Base-by-base conservation (phyloP, 73 alveolate genomes). In the Stentor coeruleus region DNA sequence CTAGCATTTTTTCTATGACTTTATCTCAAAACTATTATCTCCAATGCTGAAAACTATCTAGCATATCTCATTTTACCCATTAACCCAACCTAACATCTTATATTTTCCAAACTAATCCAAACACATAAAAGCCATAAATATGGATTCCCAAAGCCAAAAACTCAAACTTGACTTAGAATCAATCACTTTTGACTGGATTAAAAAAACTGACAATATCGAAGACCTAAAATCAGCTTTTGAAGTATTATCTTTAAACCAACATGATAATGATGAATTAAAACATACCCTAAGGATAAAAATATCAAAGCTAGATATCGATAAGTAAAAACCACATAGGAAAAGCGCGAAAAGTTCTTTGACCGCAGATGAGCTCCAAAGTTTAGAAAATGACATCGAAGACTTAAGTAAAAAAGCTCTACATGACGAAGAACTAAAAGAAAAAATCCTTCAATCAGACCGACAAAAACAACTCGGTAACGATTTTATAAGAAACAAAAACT, bases 101-200 rank as follows among this genome's bases (percentile, higher is more conserved):
- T n/a, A n/a, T n/a, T n/a, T n/a, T n/a, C n/a, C n/a, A n/a, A n/a
- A n/a, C n/a, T n/a, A n/a, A n/a, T n/a, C n/a, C n/a, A n/a, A n/a
- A n/a, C n/a, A n/a, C n/a, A n/a, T n/a, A n/a, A n/a, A n/a, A n/a
- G n/a, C n/a, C n/a, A n/a, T n/a, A n/a, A n/a, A n/a, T n/a, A 26
- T 81, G 75, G 91, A 85, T 81, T 85, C 87, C 36, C 6, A 87
- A 60, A 59, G 55, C 49, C 3, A 66, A 15, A 33, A 37, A 35
- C 74, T 82, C 14, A 55, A 81, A 26, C 87, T 38, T 55, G 84
- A 83, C 75, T 42, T 90, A 15, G 81, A 82, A 57, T 86, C 72
- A 66, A 79, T 90, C 15, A 87, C 79, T 39, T 90, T 83, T 80
- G 90, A 87, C 31, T 90, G 95, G 93, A 89, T 84, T 0, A 88